Conservation (phyloP, 164 flowering plant genomes). For the Houttuynia cordata region DNA sequence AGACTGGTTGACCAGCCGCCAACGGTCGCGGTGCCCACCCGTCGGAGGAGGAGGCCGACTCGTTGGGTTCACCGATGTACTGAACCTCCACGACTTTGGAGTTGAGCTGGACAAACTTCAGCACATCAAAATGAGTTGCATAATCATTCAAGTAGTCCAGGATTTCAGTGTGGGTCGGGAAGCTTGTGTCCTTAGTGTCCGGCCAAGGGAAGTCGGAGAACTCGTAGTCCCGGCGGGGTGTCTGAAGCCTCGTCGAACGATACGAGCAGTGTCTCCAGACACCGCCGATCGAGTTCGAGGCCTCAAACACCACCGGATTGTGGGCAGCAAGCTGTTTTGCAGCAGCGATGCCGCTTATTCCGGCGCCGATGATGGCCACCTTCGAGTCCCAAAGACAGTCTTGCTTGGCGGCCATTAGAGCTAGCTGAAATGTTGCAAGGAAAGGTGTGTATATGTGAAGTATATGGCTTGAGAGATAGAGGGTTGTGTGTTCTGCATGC, state of each 20-base stretch:
- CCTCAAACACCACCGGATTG: constrained; percentile 81
- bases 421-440: background rate
- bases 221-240: constrained; percentile 72
- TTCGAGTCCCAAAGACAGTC: constrained; percentile 8
- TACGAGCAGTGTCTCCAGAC: constrained; percentile 83
- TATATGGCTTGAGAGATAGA: too few species aligned
- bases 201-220: constrained; percentile 93
- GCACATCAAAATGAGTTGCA: constrained; percentile 58
- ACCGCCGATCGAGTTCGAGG: constrained; percentile 70
- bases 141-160: constrained; percentile 65
- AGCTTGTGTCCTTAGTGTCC: constrained; percentile 39
- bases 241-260: constrained; percentile 66
- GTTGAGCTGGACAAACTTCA: constrained; percentile 46
- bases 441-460: background rate
- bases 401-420: background rate
- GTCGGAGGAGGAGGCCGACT: constrained; percentile 1
- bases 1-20: constrained; percentile 43
- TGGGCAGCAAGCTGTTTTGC: constrained; percentile 57
- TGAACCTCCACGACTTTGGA: constrained; percentile 74
- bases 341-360: constrained; percentile 85
- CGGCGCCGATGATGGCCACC: constrained; percentile 84
- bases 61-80: constrained; percentile 28
- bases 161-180: constrained; percentile 62
- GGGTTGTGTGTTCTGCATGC: background rate
- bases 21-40: constrained; percentile 23